Evolutionary conservation across 352 stramenopile species (phyloP).

Genomic region (Globisporangium nunn): DNA sequence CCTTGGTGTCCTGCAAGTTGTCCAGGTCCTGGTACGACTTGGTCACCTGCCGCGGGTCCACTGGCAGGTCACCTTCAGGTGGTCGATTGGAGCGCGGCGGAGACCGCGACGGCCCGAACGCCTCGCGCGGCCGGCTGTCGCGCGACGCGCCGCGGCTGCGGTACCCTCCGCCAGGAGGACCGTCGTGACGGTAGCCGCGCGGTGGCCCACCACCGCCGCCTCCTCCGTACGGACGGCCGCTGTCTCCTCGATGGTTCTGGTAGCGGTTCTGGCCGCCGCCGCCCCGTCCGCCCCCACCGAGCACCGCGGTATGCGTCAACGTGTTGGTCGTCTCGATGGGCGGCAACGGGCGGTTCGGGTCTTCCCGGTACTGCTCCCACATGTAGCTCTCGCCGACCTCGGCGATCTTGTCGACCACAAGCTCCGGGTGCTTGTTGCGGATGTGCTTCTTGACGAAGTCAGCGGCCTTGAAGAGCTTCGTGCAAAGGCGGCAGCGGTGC

Average conservation of each 20-base stretch:
- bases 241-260: slow-evolving; percentile 19
- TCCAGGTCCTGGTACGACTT: slow-evolving; percentile 83
- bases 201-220: slow-evolving; percentile 4
- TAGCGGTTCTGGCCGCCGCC: slow-evolving; percentile 32
- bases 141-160: slow-evolving; percentile 43
- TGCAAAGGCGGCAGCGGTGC: slow-evolving; percentile 76
- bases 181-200: slow-evolving; percentile 46
- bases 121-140: slow-evolving; percentile 29
- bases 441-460: slow-evolving; percentile 89
- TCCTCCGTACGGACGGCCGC: slow-evolving; percentile 22
- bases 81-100: neutral
- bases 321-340: slow-evolving; percentile 70
- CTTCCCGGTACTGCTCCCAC: slow-evolving; percentile 83
- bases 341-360: slow-evolving; percentile 68
- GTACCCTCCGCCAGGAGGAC: slow-evolving; percentile 25
- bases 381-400: slow-evolving; percentile 82
- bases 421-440: slow-evolving; percentile 81
- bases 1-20: slow-evolving; percentile 76
- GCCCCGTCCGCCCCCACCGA: slow-evolving; percentile 26
- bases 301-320: slow-evolving; percentile 41
- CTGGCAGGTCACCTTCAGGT: slow-evolving; percentile 61
- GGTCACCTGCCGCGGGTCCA: slow-evolving; percentile 74
- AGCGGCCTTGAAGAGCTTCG: slow-evolving; percentile 83
- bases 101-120: slow-evolving; percentile 15
- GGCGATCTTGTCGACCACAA: slow-evolving; percentile 76